These are phyloP conservation scores for Cladosporium sp. DNA, from an alignment of 2,329 filamentous ascomycete species.

Conservation along the genomic window DNA sequence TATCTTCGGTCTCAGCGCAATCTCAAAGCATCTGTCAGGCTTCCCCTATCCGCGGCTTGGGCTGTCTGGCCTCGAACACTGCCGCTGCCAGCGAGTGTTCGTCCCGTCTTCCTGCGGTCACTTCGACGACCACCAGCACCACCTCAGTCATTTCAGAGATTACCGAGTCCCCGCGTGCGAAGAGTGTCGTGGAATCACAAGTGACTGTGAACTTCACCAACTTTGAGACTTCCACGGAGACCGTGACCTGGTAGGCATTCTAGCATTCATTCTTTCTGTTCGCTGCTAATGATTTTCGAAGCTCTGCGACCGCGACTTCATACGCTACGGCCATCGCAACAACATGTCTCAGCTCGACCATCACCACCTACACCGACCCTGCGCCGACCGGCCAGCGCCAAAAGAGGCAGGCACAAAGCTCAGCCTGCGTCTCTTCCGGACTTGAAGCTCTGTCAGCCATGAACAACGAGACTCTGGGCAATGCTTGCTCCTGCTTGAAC, in stretches of 20 bases:
- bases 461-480: not conserved
- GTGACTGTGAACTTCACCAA: conserved; percentile 5
- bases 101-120: not conserved
- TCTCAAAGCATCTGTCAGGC: not conserved
- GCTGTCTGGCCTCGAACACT: conserved; percentile 8
- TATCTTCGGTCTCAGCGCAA: conserved; percentile 9
- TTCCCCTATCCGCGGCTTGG: conserved; percentile 3
- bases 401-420: not conserved
- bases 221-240: conserved; percentile 1
- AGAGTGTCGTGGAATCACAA: not conserved
- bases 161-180: not conserved
- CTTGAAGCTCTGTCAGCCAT: not conserved
- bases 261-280: too few species aligned
- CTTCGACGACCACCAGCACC: conserved; percentile 1
- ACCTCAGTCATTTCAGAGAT: conserved; percentile 8
- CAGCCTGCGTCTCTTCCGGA: conserved; percentile 6
- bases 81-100: conserved; percentile 10
- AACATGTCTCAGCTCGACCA: not conserved
- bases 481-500: conserved; percentile 13
- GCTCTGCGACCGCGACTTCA: not conserved
- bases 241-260: conserved; percentile 1
- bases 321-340: conserved; percentile 6
- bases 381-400: conserved; percentile 1
- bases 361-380: conserved; percentile 9
- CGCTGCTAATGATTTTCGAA: not conserved